Conservation (phyloP, 805 yeast genomes). For the Wickerhamiella azymoides region DNA sequence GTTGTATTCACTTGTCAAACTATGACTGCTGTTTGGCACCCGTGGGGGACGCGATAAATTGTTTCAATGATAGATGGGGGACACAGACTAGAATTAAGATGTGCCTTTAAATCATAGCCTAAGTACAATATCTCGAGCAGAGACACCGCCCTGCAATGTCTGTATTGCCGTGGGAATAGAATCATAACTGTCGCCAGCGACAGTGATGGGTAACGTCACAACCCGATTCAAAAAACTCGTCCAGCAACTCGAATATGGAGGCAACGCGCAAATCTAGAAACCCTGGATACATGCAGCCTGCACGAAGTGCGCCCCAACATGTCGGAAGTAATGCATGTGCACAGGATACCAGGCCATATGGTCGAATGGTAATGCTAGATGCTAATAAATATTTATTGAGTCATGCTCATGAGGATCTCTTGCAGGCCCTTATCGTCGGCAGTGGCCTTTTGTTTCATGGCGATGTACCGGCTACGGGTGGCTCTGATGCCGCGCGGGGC, state of each 20-base stretch:
- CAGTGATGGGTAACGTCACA: conserved; percentile 13
- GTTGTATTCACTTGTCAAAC: too few species aligned
- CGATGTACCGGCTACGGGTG: conserved; percentile 75
- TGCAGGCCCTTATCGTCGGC: conserved; percentile 79
- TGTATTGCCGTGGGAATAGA: conserved; percentile 15
- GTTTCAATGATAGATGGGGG: too few species aligned
- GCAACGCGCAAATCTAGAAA: too few species aligned
- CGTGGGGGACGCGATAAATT: too few species aligned
- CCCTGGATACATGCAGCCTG: too few species aligned
- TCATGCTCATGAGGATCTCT: conserved; percentile 66
- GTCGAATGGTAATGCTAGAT: neutral
- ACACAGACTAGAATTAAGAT: too few species aligned
- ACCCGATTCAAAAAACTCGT: conserved; percentile 9
- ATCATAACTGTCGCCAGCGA: conserved; percentile 18
- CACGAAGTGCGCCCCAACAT: too few species aligned
- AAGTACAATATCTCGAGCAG: conserved; percentile 19
- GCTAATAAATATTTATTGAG: neutral
- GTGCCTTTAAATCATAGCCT: neutral
- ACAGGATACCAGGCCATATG: too few species aligned
- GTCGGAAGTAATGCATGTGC: too few species aligned
- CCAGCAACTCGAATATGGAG: conserved; percentile 9
- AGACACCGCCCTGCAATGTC: conserved; percentile 13
- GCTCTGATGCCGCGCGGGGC: conserved; percentile 45
- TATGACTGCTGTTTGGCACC: too few species aligned
- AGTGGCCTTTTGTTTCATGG: conserved; percentile 81